Conservation (phyloP, 1,284 basidiomycete species). For the Ceratobasidium sp. region DNA sequence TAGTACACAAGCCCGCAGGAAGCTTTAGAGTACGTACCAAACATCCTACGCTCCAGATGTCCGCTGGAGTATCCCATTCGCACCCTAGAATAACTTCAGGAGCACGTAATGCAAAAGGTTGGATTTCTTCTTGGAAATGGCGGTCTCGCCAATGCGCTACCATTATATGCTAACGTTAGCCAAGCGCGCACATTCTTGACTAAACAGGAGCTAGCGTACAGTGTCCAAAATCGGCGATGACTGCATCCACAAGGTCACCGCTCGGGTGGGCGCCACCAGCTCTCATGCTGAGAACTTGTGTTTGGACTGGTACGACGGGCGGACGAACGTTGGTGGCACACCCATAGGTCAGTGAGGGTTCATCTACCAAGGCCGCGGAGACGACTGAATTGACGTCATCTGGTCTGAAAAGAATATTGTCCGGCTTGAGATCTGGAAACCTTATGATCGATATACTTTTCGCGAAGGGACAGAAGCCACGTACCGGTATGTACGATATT, state of each 20-base stretch:
- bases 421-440: slow-evolving; percentile 55
- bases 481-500: slow-evolving; percentile 51
- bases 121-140: slow-evolving; percentile 1
- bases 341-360: not conserved
- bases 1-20: not conserved
- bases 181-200: not conserved
- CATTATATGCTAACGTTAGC: not conserved
- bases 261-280: not conserved
- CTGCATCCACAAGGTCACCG: not conserved
- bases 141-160: not conserved
- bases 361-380: slow-evolving; percentile 35
- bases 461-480: slow-evolving; percentile 7
- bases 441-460: not conserved
- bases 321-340: not conserved
- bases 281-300: not conserved
- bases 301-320: not conserved
- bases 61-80: not conserved
- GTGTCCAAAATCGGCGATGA: not conserved
- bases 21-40: not conserved
- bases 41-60: slow-evolving; percentile 17
- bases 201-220: not conserved
- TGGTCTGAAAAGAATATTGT: slow-evolving; percentile 55
- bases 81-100: slow-evolving; percentile 8
- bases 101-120: not conserved
- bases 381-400: slow-evolving; percentile 39